Base-by-base conservation (phyloP, 805 yeast species). In the Yueomyces sinensis region DNA sequence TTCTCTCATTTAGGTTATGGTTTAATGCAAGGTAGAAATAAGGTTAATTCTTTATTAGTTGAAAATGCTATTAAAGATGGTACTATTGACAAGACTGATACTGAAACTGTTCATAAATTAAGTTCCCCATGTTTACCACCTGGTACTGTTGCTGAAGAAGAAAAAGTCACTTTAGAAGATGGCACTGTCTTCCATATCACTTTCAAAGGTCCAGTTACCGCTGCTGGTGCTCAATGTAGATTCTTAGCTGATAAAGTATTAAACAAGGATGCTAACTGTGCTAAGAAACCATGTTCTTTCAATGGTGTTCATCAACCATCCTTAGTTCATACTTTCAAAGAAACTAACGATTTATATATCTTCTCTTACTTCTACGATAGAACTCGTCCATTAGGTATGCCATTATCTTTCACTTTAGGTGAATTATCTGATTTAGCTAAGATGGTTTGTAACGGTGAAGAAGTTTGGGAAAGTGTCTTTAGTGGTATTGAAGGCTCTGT, bases 251-350 rank as follows among this genome's bases (percentile, higher is more conserved):
- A 89, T 55, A 54, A 68, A 35, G 72, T 84, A 29, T 69, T 91
- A 53, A 78, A 82, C 62, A 89, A 89, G 62, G 95, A 86, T 29
- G 67, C 71, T 13, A 74, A 67, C 41, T 91, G 99, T 66, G 54
- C 64, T 2, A 52, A 66, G 23, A 71, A 74, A 38, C 93, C 98
- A 36, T 91, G 99, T 59, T 82, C 96, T 2, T 91, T 91, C 70
- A 84, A 89, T 54, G 98, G 99, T 52, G 81, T 86, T 33, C 94
- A 93, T 59, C 98, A 91, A 65, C 99, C 99, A 7, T 81, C 94
- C 4, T 65, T 91, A 49, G 74, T 74, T 31, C 72, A 68, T 41
- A 76, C 94, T 13, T 91, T 91, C 69, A 69, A 74, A 35, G 65
- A 65, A 36, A 58, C 72, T 23, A 70, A 76, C 29, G 97, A 91